Evolutionary conservation across 768 basidiomycete species (phyloP), one percentile per base, ranked within the genome.

Genomic region (Podaxis pistillaris): DNA sequence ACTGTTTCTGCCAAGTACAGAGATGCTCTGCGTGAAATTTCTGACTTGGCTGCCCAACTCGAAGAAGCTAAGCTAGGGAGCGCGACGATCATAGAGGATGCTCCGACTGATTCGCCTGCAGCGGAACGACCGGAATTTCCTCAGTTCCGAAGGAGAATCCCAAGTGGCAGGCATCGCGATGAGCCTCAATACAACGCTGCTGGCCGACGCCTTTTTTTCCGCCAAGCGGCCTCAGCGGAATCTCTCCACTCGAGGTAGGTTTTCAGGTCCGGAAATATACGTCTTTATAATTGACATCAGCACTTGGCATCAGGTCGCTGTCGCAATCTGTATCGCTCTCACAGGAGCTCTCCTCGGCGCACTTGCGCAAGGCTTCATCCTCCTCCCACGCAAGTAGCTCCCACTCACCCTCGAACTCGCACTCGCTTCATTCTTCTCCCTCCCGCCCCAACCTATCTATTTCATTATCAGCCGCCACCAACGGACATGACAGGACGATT

Each of bases 281-380:
- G 55, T 56, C 65, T 52, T 62, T 41, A n/a, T 60, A 54, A 49
- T 24, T 58, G 38, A 63, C 68, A 53, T 63, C 62, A 64, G 51
- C 44, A 55, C 55, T 63, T 63, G 61, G 65, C 60, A 57, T 49
- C 68, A 93, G 91, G 85, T 94, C 93, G 86, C 86, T 89, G 67
- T 93, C 91, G 79, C 92, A 92, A 77, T 95, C 94, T 74, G 86
- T 89, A 81, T 96, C 95, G 83, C 88, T 96, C 69, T 96, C 95
- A 81, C 95, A 98, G 94, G 94, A 93, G 84, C 85, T 94, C 67
- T 94, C 88, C 68, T 94, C 89, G 81, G 91, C 78, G 78, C 89
- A 88, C 71, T 91, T 87, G 79, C 91, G 90, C 84, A 90, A 90
- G 79, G 79, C 82, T 69, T 93, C 92, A 61, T 84, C 84, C 68